A percentile compares a stretch with the other conserved stretches of the same genome.
Evolutionary conservation across 2,329 filamentous ascomycete genomes (phyloP).

Genomic region (Aspergillus pseudoterreus): DNA sequence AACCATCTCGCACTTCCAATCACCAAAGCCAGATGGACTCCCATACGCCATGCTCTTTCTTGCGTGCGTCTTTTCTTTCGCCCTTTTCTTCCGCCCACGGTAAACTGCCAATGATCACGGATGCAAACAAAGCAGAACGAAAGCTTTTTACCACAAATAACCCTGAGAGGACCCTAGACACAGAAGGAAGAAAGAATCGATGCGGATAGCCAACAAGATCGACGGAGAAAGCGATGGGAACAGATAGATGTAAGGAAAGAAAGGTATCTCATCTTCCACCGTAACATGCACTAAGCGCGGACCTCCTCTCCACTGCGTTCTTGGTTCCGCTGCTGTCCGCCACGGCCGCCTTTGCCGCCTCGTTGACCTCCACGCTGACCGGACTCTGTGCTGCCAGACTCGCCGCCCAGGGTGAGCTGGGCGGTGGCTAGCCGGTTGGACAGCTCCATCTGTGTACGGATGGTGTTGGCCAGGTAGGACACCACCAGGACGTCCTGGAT

Average conservation of each 20-base stretch:
- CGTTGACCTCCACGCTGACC: constrained; percentile 34
- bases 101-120: neutral
- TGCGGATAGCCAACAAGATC: constrained; percentile 6
- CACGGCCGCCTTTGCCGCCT: constrained; percentile 43
- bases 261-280: constrained; percentile 19
- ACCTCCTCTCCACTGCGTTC: constrained; percentile 35
- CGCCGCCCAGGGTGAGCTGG: constrained; percentile 56
- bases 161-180: constrained; percentile 13
- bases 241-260: constrained; percentile 14
- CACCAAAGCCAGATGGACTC: constrained; percentile 16
- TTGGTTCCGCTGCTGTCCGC: constrained; percentile 37
- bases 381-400: constrained; percentile 33
- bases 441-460: constrained; percentile 97
- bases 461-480: constrained; percentile 96
- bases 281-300: constrained; percentile 29
- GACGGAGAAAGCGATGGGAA: constrained; percentile 1
- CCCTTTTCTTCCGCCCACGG: neutral
- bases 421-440: constrained; percentile 91
- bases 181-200: constrained; percentile 10
- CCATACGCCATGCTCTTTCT: constrained; percentile 31
- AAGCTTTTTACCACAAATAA: constrained; percentile 13
- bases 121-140: constrained; percentile 8
- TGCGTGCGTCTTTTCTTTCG: neutral
- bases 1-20: too few species aligned
- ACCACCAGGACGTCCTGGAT: constrained; percentile 98